Base-by-base conservation (phyloP, 1,284 basidiomycete genomes). In the Ustilago esculenta region DNA sequence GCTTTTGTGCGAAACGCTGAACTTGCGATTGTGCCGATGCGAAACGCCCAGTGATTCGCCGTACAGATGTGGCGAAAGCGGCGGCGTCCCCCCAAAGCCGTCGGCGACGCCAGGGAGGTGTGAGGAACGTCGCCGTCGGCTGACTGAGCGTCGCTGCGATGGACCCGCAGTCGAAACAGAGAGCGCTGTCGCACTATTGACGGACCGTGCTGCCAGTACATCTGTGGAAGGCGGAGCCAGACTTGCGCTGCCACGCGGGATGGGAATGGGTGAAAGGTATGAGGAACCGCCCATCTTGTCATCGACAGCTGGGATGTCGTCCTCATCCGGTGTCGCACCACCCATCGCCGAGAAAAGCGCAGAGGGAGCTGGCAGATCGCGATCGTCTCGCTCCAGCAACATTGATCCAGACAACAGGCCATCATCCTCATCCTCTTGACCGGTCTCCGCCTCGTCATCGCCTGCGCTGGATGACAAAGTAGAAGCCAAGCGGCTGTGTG, bases 291-390 rank as follows among this genome's bases (percentile, higher is more conserved):
- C 73, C 73, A 75, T 73, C 47, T 57, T 60, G 52, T 58, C 51
- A 32, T 76, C 74, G 25, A 76, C 57, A 8, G 63, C 73, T 15
- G 73, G 75, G 20, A 75, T 76, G 43, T 76, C 75, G 40, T 75
- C 75, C 33, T 73, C 75, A 30, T 63, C 68, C 4, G 69, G 64
- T 30, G 56, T 60, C 7, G 40, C 32, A 8, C 37, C 59, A 18
- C 43, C 66, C 25, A 55, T 41, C 8, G 73, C 66, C 12, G 67
- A 67, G 21, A 69, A 75, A 23, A 57, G 15, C 3, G 55, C 51
- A 9, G 73, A 72, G 3, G 46, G 12, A 32, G 64, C 67, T 4
- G 75, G 56, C 24, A 59, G 42, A 7, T 70, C 67, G 21, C 60
- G 56, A 29, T 70, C 67, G 27, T 70, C 67, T 30, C 45, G 45